Evolutionary conservation across 2,329 filamentous ascomycete species (phyloP).

Genomic region (Lasiodiplodia citricola): DNA sequence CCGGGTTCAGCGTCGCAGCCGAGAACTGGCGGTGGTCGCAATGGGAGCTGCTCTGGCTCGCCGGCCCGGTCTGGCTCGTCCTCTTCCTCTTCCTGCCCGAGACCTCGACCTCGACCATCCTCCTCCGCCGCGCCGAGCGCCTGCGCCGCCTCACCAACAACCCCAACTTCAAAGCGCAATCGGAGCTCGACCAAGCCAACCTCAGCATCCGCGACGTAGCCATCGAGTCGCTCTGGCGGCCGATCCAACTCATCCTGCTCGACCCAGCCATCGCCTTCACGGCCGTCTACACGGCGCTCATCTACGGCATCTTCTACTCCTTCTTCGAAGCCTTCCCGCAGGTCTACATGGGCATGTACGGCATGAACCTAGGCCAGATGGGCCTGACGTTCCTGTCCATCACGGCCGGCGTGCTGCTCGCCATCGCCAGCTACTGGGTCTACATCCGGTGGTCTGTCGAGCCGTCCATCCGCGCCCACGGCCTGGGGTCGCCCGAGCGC

Average conservation of each 20-base stretch:
- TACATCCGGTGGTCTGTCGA: conserved; percentile 34
- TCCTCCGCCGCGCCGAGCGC: conserved; percentile 34
- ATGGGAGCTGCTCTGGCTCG: conserved; percentile 37
- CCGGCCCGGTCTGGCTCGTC: conserved; percentile 32
- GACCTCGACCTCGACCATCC: conserved; percentile 34
- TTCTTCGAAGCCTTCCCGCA: conserved; percentile 43
- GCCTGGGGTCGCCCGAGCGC: conserved; percentile 37
- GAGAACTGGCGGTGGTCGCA: conserved; percentile 35
- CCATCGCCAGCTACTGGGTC: conserved; percentile 32
- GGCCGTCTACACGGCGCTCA: conserved; percentile 30
- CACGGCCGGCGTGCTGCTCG: conserved; percentile 36
- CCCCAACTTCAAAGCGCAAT: conserved; percentile 61
- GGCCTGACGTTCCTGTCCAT: conserved; percentile 42
- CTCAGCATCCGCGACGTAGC: conserved; percentile 56
- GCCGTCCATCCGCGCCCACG: conserved; percentile 33
- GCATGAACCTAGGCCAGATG: conserved; percentile 44
- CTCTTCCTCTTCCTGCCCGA: conserved; percentile 36
- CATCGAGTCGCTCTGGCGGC: conserved; percentile 37
- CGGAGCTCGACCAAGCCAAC: conserved; percentile 66
- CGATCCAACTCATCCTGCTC: conserved; percentile 50
- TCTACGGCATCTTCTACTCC: conserved; percentile 33
- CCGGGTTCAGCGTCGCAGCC: conserved; percentile 33
- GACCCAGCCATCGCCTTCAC: conserved; percentile 41
- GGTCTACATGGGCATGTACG: conserved; percentile 49
- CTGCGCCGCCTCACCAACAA: conserved; percentile 59